Evolutionary conservation across 306 rosid genomes (phyloP).

Genomic region (Trifolium subterraneum): DNA sequence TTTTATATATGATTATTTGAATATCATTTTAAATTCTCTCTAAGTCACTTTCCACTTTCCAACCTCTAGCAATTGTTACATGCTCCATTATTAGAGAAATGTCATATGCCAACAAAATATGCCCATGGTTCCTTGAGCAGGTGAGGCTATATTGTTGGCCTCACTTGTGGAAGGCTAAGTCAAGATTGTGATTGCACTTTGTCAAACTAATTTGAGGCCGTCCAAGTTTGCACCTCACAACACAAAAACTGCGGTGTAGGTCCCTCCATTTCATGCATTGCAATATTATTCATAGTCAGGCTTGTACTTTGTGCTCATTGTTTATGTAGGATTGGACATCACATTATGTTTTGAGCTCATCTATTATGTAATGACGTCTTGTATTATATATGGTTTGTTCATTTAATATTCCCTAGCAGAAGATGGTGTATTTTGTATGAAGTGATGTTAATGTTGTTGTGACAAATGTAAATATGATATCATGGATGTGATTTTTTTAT

Average conservation of each 20-base stretch:
- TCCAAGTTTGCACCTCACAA: constrained; percentile 30
- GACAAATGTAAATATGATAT: too few species aligned
- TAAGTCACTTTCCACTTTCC: not conserved
- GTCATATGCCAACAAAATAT: constrained; percentile 21
- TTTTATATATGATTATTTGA: too few species aligned
- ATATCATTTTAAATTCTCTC: not conserved
- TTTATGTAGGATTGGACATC: not conserved
- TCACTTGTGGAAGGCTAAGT: constrained; percentile 12
- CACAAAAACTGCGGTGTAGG: constrained; percentile 23
- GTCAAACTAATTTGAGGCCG: constrained; percentile 41
- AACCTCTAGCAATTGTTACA: not conserved
- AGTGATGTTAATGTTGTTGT: too few species aligned
- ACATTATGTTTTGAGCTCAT: not conserved
- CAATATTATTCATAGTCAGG: not conserved
- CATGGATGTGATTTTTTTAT: too few species aligned
- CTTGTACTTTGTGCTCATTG: constrained; percentile 1
- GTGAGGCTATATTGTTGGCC: constrained; percentile 21
- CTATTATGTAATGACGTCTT: too few species aligned
- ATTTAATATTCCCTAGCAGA: too few species aligned
- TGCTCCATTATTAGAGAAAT: constrained; percentile 30
- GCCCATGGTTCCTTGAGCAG: constrained; percentile 16
- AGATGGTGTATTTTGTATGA: too few species aligned
- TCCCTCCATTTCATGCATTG: constrained; percentile 32
- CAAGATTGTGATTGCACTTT: constrained; percentile 37
- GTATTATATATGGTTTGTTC: too few species aligned